phyloP scores from a whole-genome alignment of 2,329 filamentous ascomycete genomes.

The Penicillium polonicum region DNA sequence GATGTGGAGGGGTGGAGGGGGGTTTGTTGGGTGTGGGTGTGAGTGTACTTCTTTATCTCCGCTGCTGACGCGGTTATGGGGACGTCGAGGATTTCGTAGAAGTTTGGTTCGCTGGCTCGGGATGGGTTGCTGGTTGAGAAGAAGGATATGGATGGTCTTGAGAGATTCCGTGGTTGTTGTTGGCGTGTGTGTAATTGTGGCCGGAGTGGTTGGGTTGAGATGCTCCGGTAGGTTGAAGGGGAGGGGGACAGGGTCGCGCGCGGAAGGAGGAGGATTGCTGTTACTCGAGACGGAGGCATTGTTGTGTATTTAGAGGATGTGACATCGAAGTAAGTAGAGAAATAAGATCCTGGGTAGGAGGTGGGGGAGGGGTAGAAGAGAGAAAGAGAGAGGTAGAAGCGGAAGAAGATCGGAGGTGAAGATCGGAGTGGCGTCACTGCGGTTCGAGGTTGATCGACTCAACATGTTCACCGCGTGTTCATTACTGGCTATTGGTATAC shows the following conservation, averaged over 20 bases:
- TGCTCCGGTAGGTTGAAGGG: neutral
- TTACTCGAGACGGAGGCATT: slow-evolving; percentile 7
- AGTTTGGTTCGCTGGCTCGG: slow-evolving; percentile 51
- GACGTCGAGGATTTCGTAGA: slow-evolving; percentile 83
- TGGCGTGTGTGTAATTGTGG: neutral
- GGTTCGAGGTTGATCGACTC: neutral
- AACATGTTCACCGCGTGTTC: neutral
- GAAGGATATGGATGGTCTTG: neutral
- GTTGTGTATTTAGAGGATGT: neutral
- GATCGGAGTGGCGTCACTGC: slow-evolving; percentile 8
- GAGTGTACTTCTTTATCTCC: slow-evolving; percentile 77
- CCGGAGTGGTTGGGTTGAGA: neutral
- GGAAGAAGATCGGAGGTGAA: neutral
- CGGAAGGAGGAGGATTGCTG: neutral
- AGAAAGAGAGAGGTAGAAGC: neutral
- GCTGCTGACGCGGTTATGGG: slow-evolving; percentile 63
- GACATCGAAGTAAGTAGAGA: neutral
- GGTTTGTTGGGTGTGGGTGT: neutral
- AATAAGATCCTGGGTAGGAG: no score
- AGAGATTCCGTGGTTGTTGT: neutral
- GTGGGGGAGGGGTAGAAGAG: neutral
- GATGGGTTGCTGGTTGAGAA: slow-evolving; percentile 49
- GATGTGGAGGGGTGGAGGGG: neutral
- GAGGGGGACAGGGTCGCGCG: neutral
- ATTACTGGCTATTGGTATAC: neutral